Evolutionary conservation across 2,329 filamentous ascomycete species (phyloP).

Genomic region (Xylariales sp.): DNA sequence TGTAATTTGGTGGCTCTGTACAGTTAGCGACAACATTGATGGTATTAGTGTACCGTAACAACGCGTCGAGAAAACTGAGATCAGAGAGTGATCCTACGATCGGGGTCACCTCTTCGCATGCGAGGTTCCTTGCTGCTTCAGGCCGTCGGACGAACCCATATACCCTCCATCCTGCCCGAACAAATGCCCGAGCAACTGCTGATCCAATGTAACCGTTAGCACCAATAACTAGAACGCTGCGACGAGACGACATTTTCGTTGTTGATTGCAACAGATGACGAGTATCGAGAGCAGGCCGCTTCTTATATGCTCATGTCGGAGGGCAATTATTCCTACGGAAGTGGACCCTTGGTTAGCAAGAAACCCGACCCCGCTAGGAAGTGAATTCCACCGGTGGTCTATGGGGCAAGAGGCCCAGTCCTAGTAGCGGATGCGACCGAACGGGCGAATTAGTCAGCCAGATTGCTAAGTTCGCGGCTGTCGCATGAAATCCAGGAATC

Average conservation of each 20-base stretch:
- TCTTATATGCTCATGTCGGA: neutral
- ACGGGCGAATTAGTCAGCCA: neutral
- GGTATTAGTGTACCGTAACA: conserved; percentile 21
- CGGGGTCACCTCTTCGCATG: conserved; percentile 33
- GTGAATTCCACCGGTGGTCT: neutral
- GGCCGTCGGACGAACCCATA: conserved; percentile 39
- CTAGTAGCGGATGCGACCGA: neutral
- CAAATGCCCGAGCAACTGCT: conserved; percentile 40
- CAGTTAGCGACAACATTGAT: conserved; percentile 40
- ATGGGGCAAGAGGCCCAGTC: no score
- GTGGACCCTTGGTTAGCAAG: no score
- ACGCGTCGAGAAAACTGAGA: conserved; percentile 20
- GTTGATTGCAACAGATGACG: neutral
- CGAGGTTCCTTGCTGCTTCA: conserved; percentile 24
- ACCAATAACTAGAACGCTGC: conserved; percentile 39
- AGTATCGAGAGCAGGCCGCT: no score
- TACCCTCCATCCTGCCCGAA: conserved; percentile 37
- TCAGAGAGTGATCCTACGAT: conserved; percentile 34
- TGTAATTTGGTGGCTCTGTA: conserved; percentile 37
- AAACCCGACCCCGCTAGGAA: no score
- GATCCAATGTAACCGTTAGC: conserved; percentile 45
- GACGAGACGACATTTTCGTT: conserved; percentile 2
- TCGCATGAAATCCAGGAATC: conserved; percentile 25
- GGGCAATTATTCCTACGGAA: no score
- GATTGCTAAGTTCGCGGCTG: conserved; percentile 10